Conservation (phyloP, 495 filamentous ascomycete genomes). For the Neohortaea acidophila region DNA sequence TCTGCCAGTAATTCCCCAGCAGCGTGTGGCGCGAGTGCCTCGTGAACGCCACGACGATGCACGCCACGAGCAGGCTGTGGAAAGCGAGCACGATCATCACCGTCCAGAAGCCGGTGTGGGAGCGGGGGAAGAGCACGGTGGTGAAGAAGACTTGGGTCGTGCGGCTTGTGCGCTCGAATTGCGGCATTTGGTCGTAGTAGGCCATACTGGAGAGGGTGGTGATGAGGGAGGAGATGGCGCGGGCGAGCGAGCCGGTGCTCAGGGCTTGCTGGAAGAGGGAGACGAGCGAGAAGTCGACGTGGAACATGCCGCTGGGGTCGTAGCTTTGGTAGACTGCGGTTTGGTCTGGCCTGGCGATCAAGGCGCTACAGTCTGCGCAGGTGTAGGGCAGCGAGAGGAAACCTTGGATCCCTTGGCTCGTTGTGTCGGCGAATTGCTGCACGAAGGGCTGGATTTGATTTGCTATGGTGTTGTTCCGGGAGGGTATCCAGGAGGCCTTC, state of each 20-base stretch:
- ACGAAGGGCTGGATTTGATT: constrained; percentile 1
- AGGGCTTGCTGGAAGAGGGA: constrained; percentile 1
- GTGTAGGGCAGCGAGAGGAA: background rate
- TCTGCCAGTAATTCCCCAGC: background rate
- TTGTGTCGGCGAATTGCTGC: background rate
- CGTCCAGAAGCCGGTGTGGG: background rate
- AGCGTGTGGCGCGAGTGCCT: background rate
- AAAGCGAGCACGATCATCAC: background rate
- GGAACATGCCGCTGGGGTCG: background rate
- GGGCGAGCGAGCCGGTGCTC: background rate
- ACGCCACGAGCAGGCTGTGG: background rate
- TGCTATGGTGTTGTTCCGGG: background rate
- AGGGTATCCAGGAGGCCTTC: background rate
- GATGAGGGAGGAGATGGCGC: constrained; percentile 1
- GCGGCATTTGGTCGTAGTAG: constrained; percentile 4
- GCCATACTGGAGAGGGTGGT: background rate
- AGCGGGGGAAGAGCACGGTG: background rate
- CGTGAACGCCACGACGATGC: background rate
- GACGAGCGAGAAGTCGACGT: background rate
- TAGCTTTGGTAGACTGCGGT: background rate
- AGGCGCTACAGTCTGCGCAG: background rate
- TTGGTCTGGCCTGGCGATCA: background rate
- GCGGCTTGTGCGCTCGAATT: background rate
- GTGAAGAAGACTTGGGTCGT: background rate
- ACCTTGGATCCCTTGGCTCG: background rate